These are phyloP conservation scores for Stylonectria norvegica DNA, from an alignment of 2,329 filamentous ascomycete species.

Conservation along the genomic window DNA sequence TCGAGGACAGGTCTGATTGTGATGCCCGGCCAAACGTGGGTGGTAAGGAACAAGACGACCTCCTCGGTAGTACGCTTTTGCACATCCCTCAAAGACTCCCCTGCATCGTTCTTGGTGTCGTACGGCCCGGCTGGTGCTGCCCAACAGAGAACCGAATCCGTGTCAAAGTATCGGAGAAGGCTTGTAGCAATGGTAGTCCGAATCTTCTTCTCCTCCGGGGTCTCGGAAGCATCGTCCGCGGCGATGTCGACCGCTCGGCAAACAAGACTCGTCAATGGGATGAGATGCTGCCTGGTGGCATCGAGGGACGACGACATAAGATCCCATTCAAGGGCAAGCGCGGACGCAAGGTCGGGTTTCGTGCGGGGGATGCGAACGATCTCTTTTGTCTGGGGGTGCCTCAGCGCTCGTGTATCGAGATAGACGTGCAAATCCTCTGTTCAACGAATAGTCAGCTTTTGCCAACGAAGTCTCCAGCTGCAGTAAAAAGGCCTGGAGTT, in stretches of 20 bases:
- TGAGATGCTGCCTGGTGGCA: constrained; percentile 79
- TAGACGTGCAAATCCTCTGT: constrained; percentile 56
- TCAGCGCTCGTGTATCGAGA: constrained; percentile 75
- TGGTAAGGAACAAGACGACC: constrained; percentile 68
- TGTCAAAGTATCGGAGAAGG: constrained; percentile 82
- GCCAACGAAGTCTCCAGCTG: neutral
- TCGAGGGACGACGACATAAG: constrained; percentile 76
- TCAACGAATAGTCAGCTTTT: constrained; percentile 7
- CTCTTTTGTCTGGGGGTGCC: constrained; percentile 69
- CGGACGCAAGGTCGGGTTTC: constrained; percentile 79
- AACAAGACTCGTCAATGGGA: constrained; percentile 81
- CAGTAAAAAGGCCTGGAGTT: neutral
- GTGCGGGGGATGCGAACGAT: constrained; percentile 67
- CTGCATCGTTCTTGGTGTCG: constrained; percentile 43
- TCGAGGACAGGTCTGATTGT: constrained; percentile 79
- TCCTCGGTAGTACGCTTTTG: constrained; percentile 68
- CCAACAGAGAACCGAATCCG: constrained; percentile 92
- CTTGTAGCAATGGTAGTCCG: constrained; percentile 63
- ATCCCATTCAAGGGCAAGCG: constrained; percentile 93
- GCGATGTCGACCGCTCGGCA: constrained; percentile 81
- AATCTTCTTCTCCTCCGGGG: constrained; percentile 45
- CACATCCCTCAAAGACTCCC: constrained; percentile 63
- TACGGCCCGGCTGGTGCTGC: constrained; percentile 54
- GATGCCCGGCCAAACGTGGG: constrained; percentile 78
- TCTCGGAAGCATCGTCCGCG: constrained; percentile 53